phyloP scores from a whole-genome alignment of 208 protist species.

The Leishmania arabica region DNA sequence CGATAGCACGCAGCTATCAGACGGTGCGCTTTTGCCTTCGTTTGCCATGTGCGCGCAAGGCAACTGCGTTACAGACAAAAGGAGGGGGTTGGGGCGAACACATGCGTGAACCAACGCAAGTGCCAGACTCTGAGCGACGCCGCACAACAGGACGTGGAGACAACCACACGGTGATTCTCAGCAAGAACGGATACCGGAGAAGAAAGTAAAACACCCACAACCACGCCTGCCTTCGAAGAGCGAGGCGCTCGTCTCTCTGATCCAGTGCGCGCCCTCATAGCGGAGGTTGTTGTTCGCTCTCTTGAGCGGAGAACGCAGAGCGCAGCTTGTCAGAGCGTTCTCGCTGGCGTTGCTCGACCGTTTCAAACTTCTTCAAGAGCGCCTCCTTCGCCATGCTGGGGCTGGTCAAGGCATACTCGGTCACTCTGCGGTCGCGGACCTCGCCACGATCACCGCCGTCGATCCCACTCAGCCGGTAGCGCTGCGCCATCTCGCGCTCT shows the following conservation, averaged over 20 bases:
- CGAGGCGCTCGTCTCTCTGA: not conserved
- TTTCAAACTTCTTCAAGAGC: conserved; percentile 32
- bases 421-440: conserved; percentile 13
- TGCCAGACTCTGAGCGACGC: not conserved
- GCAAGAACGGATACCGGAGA: not conserved
- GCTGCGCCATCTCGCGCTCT: conserved; percentile 51
- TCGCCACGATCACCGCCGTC: conserved; percentile 24
- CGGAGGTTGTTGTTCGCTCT: not conserved
- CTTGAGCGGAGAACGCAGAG: conserved; percentile 23
- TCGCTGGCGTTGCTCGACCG: conserved; percentile 45
- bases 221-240: not conserved
- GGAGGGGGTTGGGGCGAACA: not conserved
- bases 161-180: not conserved
- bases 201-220: not conserved
- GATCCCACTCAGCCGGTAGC: conserved; percentile 22
- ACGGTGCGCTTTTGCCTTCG: not conserved
- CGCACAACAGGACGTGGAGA: too few species aligned
- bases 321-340: conserved; percentile 58
- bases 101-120: not conserved
- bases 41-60: not conserved
- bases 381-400: conserved; percentile 20
- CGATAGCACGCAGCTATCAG: not conserved
- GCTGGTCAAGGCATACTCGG: not conserved
- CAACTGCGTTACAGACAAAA: not conserved
- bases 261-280: not conserved